A percentile compares a stretch with the other conserved stretches of the same genome.
Evolutionary conservation across 2,329 filamentous ascomycete species (phyloP).

Genomic region (Penicillium corylophilum): DNA sequence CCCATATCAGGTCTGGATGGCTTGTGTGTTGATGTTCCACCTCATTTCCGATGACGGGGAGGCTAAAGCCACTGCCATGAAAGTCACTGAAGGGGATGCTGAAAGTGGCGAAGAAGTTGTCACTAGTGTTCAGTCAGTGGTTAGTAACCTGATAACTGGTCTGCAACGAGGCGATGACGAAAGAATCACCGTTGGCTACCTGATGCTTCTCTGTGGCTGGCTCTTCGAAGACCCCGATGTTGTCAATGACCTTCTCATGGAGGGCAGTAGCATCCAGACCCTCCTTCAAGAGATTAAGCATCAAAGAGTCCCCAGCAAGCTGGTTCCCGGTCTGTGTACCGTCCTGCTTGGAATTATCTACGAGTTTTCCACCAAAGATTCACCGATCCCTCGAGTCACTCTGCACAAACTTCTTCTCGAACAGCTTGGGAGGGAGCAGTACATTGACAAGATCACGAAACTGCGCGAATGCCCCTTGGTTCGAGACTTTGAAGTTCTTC

Average conservation of each 20-base stretch:
- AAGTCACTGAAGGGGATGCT: constrained; percentile 83
- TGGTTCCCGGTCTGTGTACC: constrained; percentile 80
- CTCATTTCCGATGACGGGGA: constrained; percentile 76
- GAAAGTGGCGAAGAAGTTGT: constrained; percentile 90
- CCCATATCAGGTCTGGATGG: constrained; percentile 87
- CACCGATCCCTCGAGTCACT: constrained; percentile 77
- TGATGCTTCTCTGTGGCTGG: constrained; percentile 87
- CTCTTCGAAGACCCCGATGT: constrained; percentile 88
- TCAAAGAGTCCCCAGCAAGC: constrained; percentile 57
- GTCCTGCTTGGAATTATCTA: constrained; percentile 85
- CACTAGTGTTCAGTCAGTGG: constrained; percentile 84
- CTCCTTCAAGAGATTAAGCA: constrained; percentile 74
- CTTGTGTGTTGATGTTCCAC: constrained; percentile 81
- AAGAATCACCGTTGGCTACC: constrained; percentile 75
- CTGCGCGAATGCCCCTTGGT: constrained; percentile 75
- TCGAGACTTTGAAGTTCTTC: constrained; percentile 84
- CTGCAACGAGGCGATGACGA: constrained; percentile 75
- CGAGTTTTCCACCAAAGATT: constrained; percentile 97
- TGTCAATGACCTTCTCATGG: constrained; percentile 87
- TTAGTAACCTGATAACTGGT: constrained; percentile 79
- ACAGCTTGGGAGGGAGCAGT: constrained; percentile 80
- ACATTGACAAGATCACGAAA: constrained; percentile 75
- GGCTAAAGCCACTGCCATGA: constrained; percentile 76
- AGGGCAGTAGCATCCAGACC: constrained; percentile 88
- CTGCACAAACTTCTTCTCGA: constrained; percentile 75